Evolutionary conservation across 371 early-diverging fungal species (phyloP).

Genomic region (Rhizopus sp.): DNA sequence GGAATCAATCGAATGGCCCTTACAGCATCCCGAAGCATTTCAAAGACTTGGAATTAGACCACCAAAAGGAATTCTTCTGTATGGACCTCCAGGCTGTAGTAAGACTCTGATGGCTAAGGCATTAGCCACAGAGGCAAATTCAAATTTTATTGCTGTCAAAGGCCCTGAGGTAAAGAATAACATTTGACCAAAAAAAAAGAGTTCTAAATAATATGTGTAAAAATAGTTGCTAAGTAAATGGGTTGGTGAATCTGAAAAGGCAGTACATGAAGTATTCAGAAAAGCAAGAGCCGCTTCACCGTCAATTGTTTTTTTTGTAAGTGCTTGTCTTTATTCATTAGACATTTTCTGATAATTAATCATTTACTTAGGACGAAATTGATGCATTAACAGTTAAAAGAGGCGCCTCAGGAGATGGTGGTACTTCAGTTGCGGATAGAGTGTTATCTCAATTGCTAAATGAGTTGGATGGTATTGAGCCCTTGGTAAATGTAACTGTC

Average conservation of each 20-base stretch:
- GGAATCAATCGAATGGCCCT: conserved; percentile 99
- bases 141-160: conserved; percentile 98
- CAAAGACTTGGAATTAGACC: conserved; percentile 85
- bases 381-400: conserved; percentile 94
- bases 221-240: conserved; percentile 92
- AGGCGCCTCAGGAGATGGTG: conserved; percentile 65
- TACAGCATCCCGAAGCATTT: conserved; percentile 93
- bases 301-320: conserved; percentile 96
- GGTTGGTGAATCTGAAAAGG: conserved; percentile 99
- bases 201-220: not conserved
- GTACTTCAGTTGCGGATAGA: conserved; percentile 87
- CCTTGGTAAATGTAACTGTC: conserved; percentile 91
- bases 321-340: conserved; percentile 16
- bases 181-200: conserved; percentile 1
- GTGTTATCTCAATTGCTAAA: conserved; percentile 92
- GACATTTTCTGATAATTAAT: not conserved
- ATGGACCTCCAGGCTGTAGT: conserved; percentile 98
- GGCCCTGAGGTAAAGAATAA: conserved; percentile 92
- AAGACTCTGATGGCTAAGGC: conserved; percentile 99
- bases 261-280: conserved; percentile 92
- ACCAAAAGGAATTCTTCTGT: conserved; percentile 95
- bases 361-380: conserved; percentile 84
- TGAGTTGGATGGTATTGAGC: conserved; percentile 97
- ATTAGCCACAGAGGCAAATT: conserved; percentile 92
- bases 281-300: conserved; percentile 95